phyloP scores from a whole-genome alignment of 805 yeast species.

The Sugiyamaella lignohabitans region DNA sequence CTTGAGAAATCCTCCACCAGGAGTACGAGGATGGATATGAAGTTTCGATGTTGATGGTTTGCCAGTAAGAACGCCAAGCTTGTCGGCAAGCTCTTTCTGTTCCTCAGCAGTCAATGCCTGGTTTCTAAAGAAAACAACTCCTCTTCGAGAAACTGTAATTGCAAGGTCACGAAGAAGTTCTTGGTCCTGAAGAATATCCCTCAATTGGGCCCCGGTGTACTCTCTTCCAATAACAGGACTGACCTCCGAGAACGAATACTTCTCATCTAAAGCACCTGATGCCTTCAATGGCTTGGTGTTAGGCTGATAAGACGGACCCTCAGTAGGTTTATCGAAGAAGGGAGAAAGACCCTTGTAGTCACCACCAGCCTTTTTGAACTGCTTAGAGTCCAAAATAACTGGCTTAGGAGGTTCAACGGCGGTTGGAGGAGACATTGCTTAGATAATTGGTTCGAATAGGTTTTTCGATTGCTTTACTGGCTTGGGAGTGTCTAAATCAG shows the following conservation, averaged over 20 bases:
- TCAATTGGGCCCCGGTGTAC: slow-evolving; percentile 23
- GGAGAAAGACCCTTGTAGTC: slow-evolving; percentile 24
- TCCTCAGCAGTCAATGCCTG: slow-evolving; percentile 31
- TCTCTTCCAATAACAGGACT: slow-evolving; percentile 30
- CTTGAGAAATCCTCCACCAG: slow-evolving; percentile 26
- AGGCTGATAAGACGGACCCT: slow-evolving; percentile 15
- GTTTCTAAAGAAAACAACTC: slow-evolving; percentile 46
- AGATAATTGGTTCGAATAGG: no score
- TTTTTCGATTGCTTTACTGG: no score
- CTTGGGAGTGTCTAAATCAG: no score
- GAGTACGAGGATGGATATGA: slow-evolving; percentile 30
- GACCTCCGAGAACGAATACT: slow-evolving; percentile 25
- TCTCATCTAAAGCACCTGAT: slow-evolving; percentile 24
- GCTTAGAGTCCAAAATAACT: not conserved
- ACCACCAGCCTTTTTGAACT: not conserved
- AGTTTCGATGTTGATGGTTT: slow-evolving; percentile 25
- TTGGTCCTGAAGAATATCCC: slow-evolving; percentile 30
- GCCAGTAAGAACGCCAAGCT: slow-evolving; percentile 26
- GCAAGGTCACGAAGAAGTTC: slow-evolving; percentile 39
- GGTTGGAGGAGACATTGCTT: slow-evolving; percentile 1
- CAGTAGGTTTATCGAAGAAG: slow-evolving; percentile 16
- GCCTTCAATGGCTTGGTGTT: not conserved
- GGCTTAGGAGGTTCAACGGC: not conserved
- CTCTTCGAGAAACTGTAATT: slow-evolving; percentile 40
- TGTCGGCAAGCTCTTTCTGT: slow-evolving; percentile 25